Conservation (phyloP, 306 rosid genomes). For the Malus domestica region ASM211411v1 NC_041803.1:51867501-51868000, state of each 20-base stretch:
- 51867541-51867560: neutral
- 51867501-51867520: neutral
- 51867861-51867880: conserved; percentile 85
- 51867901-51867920: conserved; percentile 78
- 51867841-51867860: conserved; percentile 87
- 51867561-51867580: neutral
- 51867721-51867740: conserved; percentile 54
- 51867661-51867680: conserved; percentile 15
- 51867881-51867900: conserved; percentile 98
- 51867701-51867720: neutral
- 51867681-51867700: conserved; percentile 15
- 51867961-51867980: neutral
- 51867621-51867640: conserved; percentile 17
- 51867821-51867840: neutral
- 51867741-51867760: conserved; percentile 73
- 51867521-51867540: neutral
- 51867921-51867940: conserved; percentile 72
- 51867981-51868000: neutral
- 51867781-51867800: neutral
- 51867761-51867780: conserved; percentile 30
- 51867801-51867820: conserved; percentile 1
- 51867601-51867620: conserved; percentile 28
- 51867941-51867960: conserved; percentile 38
- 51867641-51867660: conserved; percentile 25
- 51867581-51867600: conserved; percentile 38